phyloP scores from a whole-genome alignment of 495 filamentous ascomycete genomes.

The Daldinia concentrica region DNA sequence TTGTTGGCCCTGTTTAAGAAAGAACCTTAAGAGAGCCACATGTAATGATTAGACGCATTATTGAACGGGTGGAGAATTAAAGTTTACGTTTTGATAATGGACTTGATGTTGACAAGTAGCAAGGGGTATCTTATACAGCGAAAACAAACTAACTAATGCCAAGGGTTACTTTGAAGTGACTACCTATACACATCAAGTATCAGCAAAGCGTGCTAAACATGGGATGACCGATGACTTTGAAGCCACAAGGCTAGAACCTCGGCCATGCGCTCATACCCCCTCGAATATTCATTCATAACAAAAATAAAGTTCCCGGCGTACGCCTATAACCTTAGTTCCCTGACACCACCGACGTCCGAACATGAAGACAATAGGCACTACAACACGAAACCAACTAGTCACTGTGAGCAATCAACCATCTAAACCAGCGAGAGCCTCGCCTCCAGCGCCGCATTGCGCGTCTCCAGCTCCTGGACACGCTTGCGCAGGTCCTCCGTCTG shows the following conservation, averaged over 20 bases:
- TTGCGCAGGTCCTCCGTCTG: slow-evolving; percentile 51
- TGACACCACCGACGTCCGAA: slow-evolving; percentile 6
- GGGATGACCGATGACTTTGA: background rate
- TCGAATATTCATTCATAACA: background rate
- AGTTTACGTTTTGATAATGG: background rate
- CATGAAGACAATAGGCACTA: no score
- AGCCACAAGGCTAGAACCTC: background rate
- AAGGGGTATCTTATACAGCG: background rate
- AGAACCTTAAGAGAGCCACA: background rate
- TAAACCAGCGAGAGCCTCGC: slow-evolving; percentile 44
- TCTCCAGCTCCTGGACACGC: slow-evolving; percentile 54
- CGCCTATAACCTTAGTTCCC: slow-evolving; percentile 34
- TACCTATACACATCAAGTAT: no score
- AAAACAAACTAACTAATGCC: no score
- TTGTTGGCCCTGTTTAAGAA: background rate
- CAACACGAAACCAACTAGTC: background rate
- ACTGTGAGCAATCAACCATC: background rate
- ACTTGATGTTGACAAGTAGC: background rate
- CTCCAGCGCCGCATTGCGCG: slow-evolving; percentile 57
- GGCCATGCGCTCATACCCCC: background rate
- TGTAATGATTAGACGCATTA: background rate
- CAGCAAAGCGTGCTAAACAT: no score
- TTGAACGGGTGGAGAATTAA: background rate
- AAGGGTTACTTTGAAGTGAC: no score
- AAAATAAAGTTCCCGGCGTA: slow-evolving; percentile 24